phyloP scores from a whole-genome alignment of 2,329 filamentous ascomycete species.

The Herpotrichia juniperi region DNA sequence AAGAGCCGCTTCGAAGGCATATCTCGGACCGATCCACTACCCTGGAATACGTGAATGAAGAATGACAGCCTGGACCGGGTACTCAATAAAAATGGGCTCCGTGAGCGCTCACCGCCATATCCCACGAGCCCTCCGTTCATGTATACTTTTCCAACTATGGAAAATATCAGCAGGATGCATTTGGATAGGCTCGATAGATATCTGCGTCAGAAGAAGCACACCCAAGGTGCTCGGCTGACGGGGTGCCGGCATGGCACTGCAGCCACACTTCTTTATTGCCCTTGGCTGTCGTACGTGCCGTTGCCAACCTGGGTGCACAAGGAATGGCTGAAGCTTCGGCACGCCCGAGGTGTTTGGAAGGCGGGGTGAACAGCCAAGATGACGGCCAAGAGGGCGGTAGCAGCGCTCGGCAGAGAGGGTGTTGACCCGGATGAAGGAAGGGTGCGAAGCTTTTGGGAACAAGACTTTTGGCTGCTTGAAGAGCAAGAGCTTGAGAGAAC shows the following conservation, averaged over 20 bases:
- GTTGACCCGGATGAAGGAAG: neutral
- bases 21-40: neutral
- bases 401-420: constrained; percentile 11
- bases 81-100: neutral
- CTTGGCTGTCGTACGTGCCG: constrained; percentile 36
- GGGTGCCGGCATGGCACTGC: constrained; percentile 23
- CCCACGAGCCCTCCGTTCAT: neutral
- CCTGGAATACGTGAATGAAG: neutral
- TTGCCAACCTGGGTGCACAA: constrained; percentile 22
- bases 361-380: constrained; percentile 32
- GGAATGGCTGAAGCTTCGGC: constrained; percentile 28
- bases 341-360: constrained; percentile 10
- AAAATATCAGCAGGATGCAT: neutral
- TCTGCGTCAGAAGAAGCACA: constrained; percentile 41
- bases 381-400: constrained; percentile 23
- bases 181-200: neutral
- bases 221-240: constrained; percentile 38
- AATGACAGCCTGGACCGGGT: neutral
- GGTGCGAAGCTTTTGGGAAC: neutral
- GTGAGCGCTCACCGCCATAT: neutral
- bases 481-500: neutral
- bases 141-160: neutral
- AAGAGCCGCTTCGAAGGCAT: neutral
- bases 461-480: neutral
- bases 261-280: constrained; percentile 23